These are phyloP conservation scores for Chenopodium album DNA, from an alignment of 148 eudicot genomes.

Conservation along the genomic window DNA sequence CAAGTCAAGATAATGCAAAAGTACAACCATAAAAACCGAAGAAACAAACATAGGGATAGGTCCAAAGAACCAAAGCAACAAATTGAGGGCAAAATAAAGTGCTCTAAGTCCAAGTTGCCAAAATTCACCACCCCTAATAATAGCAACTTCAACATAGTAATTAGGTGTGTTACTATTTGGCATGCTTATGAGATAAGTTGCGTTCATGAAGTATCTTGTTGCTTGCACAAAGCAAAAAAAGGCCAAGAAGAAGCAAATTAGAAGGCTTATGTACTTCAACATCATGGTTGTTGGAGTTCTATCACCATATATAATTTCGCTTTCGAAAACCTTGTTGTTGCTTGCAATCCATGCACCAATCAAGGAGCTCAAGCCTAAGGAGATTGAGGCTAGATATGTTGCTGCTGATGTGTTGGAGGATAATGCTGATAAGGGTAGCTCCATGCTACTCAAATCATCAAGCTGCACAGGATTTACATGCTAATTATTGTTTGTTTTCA, in stretches of 20 bases:
- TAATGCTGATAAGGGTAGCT: slow-evolving; percentile 38
- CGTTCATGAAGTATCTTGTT: slow-evolving; percentile 64
- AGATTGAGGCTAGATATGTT: slow-evolving; percentile 49
- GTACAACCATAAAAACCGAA: slow-evolving; percentile 43
- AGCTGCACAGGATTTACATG: slow-evolving; percentile 20
- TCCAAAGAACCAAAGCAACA: slow-evolving; percentile 82
- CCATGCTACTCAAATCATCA: slow-evolving; percentile 26
- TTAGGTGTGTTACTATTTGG: slow-evolving; percentile 41
- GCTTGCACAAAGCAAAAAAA: slow-evolving; percentile 75
- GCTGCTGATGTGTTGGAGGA: slow-evolving; percentile 46
- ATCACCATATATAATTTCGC: slow-evolving; percentile 61
- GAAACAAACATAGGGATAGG: slow-evolving; percentile 77
- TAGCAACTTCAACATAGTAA: slow-evolving; percentile 45
- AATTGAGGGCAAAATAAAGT: slow-evolving; percentile 57
- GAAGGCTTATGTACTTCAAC: slow-evolving; percentile 61
- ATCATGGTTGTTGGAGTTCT: slow-evolving; percentile 59
- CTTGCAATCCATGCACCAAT: slow-evolving; percentile 67
- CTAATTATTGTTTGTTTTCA: neutral
- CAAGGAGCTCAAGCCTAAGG: slow-evolving; percentile 53
- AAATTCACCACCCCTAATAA: slow-evolving; percentile 67
- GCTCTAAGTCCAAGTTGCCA: slow-evolving; percentile 78
- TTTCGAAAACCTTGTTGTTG: slow-evolving; percentile 46
- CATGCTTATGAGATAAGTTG: slow-evolving; percentile 56
- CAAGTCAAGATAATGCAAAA: slow-evolving; percentile 54
- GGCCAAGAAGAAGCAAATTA: slow-evolving; percentile 62